phyloP scores from a whole-genome alignment of 2,329 filamentous ascomycete genomes.

The Diplocarpon rosae region DNA sequence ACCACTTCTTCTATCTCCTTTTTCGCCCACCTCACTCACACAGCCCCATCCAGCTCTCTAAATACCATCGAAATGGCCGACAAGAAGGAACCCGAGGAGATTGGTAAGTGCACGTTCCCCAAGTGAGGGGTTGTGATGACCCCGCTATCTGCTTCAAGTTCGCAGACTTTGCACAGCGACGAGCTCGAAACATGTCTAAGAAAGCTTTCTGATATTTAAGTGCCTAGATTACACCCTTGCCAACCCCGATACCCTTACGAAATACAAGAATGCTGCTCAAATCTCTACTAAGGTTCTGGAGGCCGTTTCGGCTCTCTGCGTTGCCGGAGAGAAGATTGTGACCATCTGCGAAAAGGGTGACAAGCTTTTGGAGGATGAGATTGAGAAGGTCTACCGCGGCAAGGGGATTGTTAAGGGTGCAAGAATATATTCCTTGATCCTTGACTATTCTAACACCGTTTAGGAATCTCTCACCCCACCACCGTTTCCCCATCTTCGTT shows the following conservation, averaged over 20 bases:
- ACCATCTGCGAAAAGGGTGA: constrained; percentile 93
- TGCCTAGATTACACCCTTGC: constrained; percentile 70
- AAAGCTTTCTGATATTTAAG: constrained; percentile 7
- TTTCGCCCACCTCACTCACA: constrained; percentile 1
- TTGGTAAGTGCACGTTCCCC: constrained; percentile 29
- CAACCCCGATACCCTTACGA: constrained; percentile 91
- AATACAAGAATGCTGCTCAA: constrained; percentile 93
- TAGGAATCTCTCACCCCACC: constrained; percentile 84
- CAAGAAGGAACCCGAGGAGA: constrained; percentile 32
- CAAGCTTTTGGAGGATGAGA: constrained; percentile 85
- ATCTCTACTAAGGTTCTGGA: constrained; percentile 95
- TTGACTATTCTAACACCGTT: background rate
- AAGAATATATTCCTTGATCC: background rate
- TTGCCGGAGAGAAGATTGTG: constrained; percentile 84
- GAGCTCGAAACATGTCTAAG: constrained; percentile 3
- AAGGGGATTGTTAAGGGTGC: constrained; percentile 91
- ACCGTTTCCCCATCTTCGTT: constrained; percentile 90
- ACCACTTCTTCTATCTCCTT: background rate
- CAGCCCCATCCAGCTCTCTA: background rate
- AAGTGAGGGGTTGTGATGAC: constrained; percentile 19
- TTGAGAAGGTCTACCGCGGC: constrained; percentile 92
- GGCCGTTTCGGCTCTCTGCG: constrained; percentile 62
- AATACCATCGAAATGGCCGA: constrained; percentile 29
- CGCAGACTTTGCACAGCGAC: background rate
- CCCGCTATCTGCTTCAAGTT: constrained; percentile 21